Base-by-base conservation (phyloP, 306 rosid species). In the Morella rubra region DNA sequence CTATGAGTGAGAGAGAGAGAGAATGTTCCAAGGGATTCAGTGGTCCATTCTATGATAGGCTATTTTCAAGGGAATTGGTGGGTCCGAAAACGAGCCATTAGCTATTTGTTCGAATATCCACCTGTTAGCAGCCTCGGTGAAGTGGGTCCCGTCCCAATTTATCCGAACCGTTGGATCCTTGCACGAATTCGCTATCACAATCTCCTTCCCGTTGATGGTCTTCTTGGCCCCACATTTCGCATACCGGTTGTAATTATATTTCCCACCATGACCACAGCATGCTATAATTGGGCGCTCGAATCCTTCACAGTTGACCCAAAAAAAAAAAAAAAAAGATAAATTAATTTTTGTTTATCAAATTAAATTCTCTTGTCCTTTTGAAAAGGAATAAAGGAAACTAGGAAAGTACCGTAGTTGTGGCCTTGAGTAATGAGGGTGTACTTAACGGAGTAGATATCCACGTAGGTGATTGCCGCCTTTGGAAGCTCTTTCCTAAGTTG, bases 181-280 rank as follows among this genome's bases (percentile, higher is more conserved):
- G 82, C 97, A 94, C 8, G 97, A 68, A 50, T 85, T 89, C 3
- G 82, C 91, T 4, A 87, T 62, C 53, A 91, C 8, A 5, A 83
- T 82, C 70, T 90, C 88, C 62, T 76, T 87, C 1, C 91, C 97
- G 46, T 85, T 47, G 55, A 84, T 22, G 50, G n/a, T 61, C 9
- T 62, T 79, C 87, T 80, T 89, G 27, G 74, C 81, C 27, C 97
- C 98, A 76, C 98, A 94, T 52, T 89, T 91, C 22, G 60, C 24
- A 6, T 85, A 55, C 56, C 53, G 0, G 19, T 89, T 91, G 84
- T 71, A 89, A 75, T 94, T 94, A 72, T 89, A 89, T 79, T 86
- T 87, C 45, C 94, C 97, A 60, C 97, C 97, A 44, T 94, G 94
- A 2, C 97, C 94, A 79, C 98, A 94, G 44, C 98, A 94, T 18